Evolutionary conservation across 805 yeast species (phyloP).

Genomic region (Monosporozyma siamensis): DNA sequence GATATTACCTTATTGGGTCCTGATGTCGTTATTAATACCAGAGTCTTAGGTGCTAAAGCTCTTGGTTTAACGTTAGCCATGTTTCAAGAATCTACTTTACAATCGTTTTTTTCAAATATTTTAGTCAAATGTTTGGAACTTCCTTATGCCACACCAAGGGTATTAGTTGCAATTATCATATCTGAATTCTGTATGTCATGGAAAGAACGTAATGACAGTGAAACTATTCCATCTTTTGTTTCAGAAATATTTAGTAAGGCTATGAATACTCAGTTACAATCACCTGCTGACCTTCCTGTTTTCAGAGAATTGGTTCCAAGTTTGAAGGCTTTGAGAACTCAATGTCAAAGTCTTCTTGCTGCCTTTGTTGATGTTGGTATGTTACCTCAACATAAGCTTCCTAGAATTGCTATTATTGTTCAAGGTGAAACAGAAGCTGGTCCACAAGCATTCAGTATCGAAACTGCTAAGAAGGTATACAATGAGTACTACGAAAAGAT

Average conservation of each 20-base stretch:
- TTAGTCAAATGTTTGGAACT: conserved; percentile 39
- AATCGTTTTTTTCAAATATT: conserved; percentile 32
- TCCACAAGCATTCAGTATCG: conserved; percentile 80
- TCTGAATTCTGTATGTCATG: conserved; percentile 50
- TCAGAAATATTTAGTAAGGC: conserved; percentile 26
- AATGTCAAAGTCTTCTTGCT: conserved; percentile 72
- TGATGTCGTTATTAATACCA: conserved; percentile 64
- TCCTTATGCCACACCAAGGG: conserved; percentile 71
- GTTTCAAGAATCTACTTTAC: conserved; percentile 35
- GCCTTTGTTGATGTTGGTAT: conserved; percentile 72
- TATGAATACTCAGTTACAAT: conserved; percentile 31
- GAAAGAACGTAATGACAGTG: conserved; percentile 7
- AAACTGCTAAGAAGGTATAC: conserved; percentile 62
- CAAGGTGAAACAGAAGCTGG: conserved; percentile 94
- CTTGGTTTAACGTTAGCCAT: conserved; percentile 57
- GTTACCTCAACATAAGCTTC: conserved; percentile 59
- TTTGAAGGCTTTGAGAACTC: conserved; percentile 73
- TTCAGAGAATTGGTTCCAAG: conserved; percentile 78
- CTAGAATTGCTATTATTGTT: conserved; percentile 78
- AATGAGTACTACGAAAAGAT: conserved; percentile 58
- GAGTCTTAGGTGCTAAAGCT: conserved; percentile 66
- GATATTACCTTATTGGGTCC: conserved; percentile 79
- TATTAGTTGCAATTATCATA: conserved; percentile 57
- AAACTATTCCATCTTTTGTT: conserved; percentile 24
- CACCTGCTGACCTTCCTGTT: conserved; percentile 39